Percentiles rank a stretch among this genome's conserved stretches.
phyloP scores from a whole-genome alignment of 2,329 filamentous ascomycete genomes.

The Fusarium sp. region DNA sequence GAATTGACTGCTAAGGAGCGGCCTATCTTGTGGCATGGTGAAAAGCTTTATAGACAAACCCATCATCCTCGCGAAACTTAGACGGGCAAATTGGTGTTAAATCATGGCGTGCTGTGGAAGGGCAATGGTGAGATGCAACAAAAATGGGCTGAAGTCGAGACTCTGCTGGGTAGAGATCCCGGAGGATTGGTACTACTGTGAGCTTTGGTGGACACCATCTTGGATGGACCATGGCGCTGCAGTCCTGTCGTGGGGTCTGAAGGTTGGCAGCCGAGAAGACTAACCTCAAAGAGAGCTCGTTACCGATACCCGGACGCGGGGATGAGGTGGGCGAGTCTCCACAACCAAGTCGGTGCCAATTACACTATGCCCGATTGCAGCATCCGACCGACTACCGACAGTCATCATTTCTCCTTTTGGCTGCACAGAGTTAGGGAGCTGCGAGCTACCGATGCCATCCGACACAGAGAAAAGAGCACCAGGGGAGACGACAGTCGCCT shows the following conservation, averaged over 20 bases:
- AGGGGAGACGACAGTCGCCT: too few relatives aligned
- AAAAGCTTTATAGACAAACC: neutral
- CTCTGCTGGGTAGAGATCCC: neutral
- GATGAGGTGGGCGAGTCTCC: neutral
- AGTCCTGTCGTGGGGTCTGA: neutral
- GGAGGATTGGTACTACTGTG: neutral
- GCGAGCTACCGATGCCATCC: neutral
- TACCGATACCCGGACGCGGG: neutral
- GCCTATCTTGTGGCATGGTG: neutral
- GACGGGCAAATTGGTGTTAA: neutral
- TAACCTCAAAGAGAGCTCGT: neutral
- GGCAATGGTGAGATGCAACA: neutral
- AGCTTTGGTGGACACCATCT: neutral
- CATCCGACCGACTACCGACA: neutral
- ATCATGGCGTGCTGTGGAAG: neutral
- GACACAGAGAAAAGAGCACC: neutral
- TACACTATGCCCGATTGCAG: neutral
- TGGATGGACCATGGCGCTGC: neutral
- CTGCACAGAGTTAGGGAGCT: neutral
- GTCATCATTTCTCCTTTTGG: neutral
- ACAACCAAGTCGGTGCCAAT: neutral
- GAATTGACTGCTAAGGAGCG: neutral
- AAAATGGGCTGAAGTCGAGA: neutral
- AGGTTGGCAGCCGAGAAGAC: neutral
- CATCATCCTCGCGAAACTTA: neutral